Base-by-base conservation (phyloP, 345 rosid species). In the Populus deltoides region DNA sequence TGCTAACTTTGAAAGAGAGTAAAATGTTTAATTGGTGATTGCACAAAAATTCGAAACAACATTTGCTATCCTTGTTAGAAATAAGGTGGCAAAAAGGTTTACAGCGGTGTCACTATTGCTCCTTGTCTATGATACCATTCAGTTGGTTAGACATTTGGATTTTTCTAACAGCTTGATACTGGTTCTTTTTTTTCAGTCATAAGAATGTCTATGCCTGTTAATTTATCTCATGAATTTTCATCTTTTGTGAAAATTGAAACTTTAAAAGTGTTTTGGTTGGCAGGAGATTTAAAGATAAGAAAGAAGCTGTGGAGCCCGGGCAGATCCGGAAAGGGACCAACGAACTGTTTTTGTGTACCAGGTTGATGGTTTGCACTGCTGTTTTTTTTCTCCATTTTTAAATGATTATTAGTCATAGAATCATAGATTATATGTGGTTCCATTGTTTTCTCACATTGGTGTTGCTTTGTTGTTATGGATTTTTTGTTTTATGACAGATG, bases 241-340 rank as follows among this genome's bases (percentile, higher is more conserved):
- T 51, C 10, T 24, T 31, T 22, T 61, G 20, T 73, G 20, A 73
- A 59, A 33, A 15, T 71, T 51, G 74, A 27, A 35, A 55, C 20
- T 22, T 59, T 27, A 45, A 41, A 66, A 70, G 62, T 47, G 18
- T 31, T 62, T 66, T 67, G 59, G 27, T 59, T 72, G 80, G 71
- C 87, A 94, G 97, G 88, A 90, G 90, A 84, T 87, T 75, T 71
- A 94, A 82, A 86, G 97, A 94, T 22, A 92, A 94, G 90, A 92
- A 90, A 82, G 97, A 94, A 70, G 81, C 75, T 3, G 81, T 81
- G 73, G 97, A 93, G 83, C 92, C 94, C 77, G 98, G 92, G 92
- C 90, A 57, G 98, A 94, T 85, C 98, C 98, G 3, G 98, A 94
- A 86, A 92, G 98, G 84, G 98, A 94, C 83, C 98, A 92, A 82